Base-by-base conservation (phyloP, 352 stramenopile genomes). In the Phytopythium aichiense region DNA sequence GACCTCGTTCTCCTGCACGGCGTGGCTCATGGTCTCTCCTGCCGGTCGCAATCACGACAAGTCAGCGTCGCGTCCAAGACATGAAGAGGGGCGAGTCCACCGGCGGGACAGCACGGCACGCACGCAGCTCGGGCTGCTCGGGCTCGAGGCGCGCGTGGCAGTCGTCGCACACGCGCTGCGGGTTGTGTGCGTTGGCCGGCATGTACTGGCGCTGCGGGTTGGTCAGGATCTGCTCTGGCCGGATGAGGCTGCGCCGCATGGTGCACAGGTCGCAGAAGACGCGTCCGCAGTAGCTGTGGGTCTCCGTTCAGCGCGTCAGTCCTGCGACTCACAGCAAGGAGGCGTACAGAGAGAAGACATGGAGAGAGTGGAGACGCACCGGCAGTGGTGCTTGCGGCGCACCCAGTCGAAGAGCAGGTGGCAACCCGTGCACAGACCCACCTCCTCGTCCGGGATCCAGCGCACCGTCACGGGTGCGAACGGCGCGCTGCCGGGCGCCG, bases 371-470 rank as follows among this genome's bases (percentile, higher is more conserved):
- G 8, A 5, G 25, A 49, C 63, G 42, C 43, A 83, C 74, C 91
- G 77, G 74, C 91, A 97, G 71, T 97, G 88, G 66, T 98, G 91
- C 58, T 94, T 92, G 62, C 87, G 87, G 8, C 87, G 87, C 65
- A 92, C 77, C 87, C 87, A 95, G 72, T 95, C 87, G 67, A 95
- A 95, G 58, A 92, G 73, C 56, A 94, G 74, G 42, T 91, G 78
- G 49, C 87, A 95, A 58, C 79, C 73, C 43, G 75, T 76, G 73
- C 87, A 95, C 37, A 93, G 68, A 40, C 72, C 91, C 61, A 89
- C 84, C 62, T 94, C 87, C 23, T 75, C 83, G 58, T 95, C 87
- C 22, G 78, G 73, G 58, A 92, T 87, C 87, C 87, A 95, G 59
- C 86, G 86, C 65, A 95, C 84, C 2, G 86, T 95, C 57, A 67